Conservation (phyloP, 1,284 basidiomycete species). For the Moesziomyces parantarcticus region DNA sequence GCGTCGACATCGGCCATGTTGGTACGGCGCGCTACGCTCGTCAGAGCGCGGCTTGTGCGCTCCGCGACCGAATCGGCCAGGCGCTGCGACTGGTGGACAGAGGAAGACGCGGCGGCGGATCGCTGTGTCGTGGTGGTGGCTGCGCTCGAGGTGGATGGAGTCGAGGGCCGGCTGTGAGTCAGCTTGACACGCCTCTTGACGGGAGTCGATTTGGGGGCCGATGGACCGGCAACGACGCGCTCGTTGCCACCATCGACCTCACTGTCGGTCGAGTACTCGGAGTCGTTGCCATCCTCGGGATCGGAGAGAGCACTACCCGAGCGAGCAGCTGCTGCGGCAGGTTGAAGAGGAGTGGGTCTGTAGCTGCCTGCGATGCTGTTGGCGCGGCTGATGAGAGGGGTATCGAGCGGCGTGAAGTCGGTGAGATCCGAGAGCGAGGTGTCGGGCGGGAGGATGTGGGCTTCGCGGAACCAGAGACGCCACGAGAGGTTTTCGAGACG, state of each 20-base stretch:
- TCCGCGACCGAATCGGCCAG: slow-evolving; percentile 28
- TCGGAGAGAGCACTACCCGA: slow-evolving; percentile 42
- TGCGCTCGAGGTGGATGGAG: slow-evolving; percentile 17
- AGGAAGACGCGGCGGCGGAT: slow-evolving; percentile 10
- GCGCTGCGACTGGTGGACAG: slow-evolving; percentile 12
- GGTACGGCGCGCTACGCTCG: slow-evolving; percentile 29
- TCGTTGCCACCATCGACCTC: slow-evolving; percentile 3
- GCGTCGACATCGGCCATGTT: slow-evolving; percentile 25
- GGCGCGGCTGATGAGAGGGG: slow-evolving; percentile 50
- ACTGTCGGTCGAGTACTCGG: slow-evolving; percentile 42
- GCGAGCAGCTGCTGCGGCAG: slow-evolving; percentile 12
- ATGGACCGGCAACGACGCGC: slow-evolving; percentile 16
- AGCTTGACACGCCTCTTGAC: slow-evolving; percentile 32
- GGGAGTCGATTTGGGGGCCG: slow-evolving; percentile 15
- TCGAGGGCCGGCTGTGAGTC: slow-evolving; percentile 12
- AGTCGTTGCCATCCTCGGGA: slow-evolving; percentile 44
- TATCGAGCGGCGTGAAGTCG: slow-evolving; percentile 54
- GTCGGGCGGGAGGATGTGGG: slow-evolving; percentile 57
- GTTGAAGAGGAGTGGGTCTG: slow-evolving; percentile 18
- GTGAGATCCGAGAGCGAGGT: slow-evolving; percentile 54
- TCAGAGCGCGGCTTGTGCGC: slow-evolving; percentile 27
- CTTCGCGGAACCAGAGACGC: slow-evolving; percentile 82
- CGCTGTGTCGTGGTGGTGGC: slow-evolving; percentile 8
- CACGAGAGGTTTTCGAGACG: slow-evolving; percentile 86
- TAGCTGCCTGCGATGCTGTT: slow-evolving; percentile 53